Evolutionary conservation across 2,329 filamentous ascomycete genomes (phyloP), one percentile per base, ranked within the genome.

Genomic region (Metarhizium anisopliae): DNA sequence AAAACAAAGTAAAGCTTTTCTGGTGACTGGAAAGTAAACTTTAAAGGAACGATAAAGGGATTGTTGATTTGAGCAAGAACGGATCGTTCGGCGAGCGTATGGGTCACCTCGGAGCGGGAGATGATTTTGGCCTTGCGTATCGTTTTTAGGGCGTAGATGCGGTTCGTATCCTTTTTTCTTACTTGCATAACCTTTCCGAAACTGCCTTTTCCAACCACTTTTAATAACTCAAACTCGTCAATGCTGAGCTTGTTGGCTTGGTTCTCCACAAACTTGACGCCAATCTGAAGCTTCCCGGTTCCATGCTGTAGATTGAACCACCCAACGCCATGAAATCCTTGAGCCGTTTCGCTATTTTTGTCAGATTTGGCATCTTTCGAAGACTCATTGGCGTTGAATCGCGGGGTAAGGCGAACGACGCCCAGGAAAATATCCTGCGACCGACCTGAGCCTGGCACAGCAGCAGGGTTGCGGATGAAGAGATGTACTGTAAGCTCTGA

Each of bases 131-230:
- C 92, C 75, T 99, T 99, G 67, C 93, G 90, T 67, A 99, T 94
- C n/a, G 93, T 97, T 81, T 99, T 99, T 67, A 99, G 84, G 55
- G 94, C 94, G 74, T 99, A 99, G 71, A 99, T 97, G 66, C 94
- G 92, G 69, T 86, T 87, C 36, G 94, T 99, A 75, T 99, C 93
- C 74, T 93, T 94, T 80, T 99, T 99, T 76, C 89, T 86, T 67
- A 99, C 94, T 76, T 96, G 93, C 91, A 97, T 97, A 70, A 97
- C 94, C 77, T 97, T 97, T 73, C 94, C 94, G 71, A 97, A 97
- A 73, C 91, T 96, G 61, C 94, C 94, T 75, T 96, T 96, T 60
- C 94, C 94, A 30, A 99, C 92, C 7, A 99, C 92, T 78, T 96
- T 99, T 70, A 99, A 82, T 61, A 99, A 79, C 66, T 97, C 91